Base-by-base conservation (phyloP, 1,284 basidiomycete genomes). In the Caloboletus inedulis region DNA sequence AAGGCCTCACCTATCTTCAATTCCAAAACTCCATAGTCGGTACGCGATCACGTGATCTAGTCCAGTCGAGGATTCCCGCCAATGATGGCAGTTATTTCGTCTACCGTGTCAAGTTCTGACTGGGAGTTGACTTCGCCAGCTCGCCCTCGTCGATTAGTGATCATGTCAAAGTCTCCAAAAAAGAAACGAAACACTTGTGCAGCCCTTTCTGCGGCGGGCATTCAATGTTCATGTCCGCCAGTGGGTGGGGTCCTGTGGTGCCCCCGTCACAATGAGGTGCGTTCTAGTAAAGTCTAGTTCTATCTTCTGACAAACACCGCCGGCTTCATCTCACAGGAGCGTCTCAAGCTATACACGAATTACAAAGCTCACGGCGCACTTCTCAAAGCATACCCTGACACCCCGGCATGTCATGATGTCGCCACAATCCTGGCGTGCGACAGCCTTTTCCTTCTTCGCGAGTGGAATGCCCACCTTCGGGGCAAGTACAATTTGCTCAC, bases 351-450 rank as follows among this genome's bases (percentile, higher is more conserved):
- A 16, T 72, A 72, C 52, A 47, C 53, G 40, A 68, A 64, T 34
- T 72, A 73, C 53, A 73, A 72, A 48, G 47, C 61, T 7, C 62
- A 65, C 37, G 66, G 66, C 46, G 52, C 59, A 21, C 60, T 65
- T 25, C 64, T 72, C 33, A 53, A 65, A 25, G 60, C 55, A 23
- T 63, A 66, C 25, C 59, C 62, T 6, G 62, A 66, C 14, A 43
- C 63, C 30, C 59, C 55, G 5, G 51, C 63, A 18, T 69, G 64
- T 50, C 51, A 52, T 27, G 61, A 63, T 49, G 23, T 54, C 1
- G 57, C 51, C 21, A 54, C 53, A 6, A 59, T 72, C 39, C 56
- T 55, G 45, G 47, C 57, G 10, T 71, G 69, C 36, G 49, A 53
- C 16, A 65, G 60, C n/a, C 59, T 69, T 49, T 56, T 62, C 19